Conservation (phyloP, 257 asterid species). For the Solanum microdontum region DNA sequence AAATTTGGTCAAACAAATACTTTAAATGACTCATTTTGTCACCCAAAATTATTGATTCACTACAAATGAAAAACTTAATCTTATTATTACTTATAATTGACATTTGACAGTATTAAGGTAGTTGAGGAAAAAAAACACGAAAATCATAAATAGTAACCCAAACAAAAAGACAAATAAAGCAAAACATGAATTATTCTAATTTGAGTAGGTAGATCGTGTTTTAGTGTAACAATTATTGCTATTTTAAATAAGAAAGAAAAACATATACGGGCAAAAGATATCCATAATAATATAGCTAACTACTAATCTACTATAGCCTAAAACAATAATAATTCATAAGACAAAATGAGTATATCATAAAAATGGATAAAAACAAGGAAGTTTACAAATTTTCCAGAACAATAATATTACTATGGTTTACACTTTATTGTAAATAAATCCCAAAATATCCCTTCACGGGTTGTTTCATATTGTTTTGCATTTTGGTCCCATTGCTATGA, state of each 20-base stretch:
- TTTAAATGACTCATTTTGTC: neutral
- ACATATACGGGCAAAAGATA: neutral
- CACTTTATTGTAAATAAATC: neutral
- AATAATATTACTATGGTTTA: neutral
- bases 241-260: neutral
- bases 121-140: neutral
- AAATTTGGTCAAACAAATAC: neutral
- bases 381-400: neutral
- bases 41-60: neutral
- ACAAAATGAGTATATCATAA: neutral
- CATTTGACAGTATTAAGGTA: neutral
- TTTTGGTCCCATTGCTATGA: slow-evolving; percentile 6
- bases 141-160: neutral
- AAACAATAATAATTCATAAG: neutral
- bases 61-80: neutral
- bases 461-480: neutral
- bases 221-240: neutral
- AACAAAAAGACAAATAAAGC: neutral
- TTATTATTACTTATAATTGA: neutral
- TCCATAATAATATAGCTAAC: neutral
- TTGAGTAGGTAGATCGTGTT: neutral
- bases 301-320: neutral
- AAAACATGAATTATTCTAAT: neutral
- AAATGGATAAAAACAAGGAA: neutral
- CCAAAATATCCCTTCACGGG: slow-evolving; percentile 30